phyloP scores from a whole-genome alignment of 257 asterid species.

The Gentiana dahurica region DNA sequence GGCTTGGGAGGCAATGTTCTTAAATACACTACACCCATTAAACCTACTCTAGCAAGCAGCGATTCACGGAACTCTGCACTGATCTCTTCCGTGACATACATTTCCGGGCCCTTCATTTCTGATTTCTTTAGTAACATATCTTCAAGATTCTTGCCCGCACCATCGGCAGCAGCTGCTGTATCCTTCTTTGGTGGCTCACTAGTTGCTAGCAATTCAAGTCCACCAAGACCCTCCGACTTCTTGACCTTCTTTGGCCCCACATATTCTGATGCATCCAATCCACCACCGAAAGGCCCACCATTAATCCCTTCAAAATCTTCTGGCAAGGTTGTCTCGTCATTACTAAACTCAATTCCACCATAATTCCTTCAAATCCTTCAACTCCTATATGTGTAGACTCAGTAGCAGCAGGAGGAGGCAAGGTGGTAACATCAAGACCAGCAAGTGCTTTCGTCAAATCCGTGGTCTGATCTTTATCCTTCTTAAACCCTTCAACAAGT shows the following conservation, averaged over 20 bases:
- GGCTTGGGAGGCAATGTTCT: constrained; percentile 63
- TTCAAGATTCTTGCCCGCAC: constrained; percentile 59
- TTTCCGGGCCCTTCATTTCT: constrained; percentile 92
- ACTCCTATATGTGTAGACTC: constrained; percentile 89
- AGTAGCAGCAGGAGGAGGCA: constrained; percentile 94
- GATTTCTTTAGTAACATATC: constrained; percentile 77
- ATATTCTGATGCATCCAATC: constrained; percentile 90
- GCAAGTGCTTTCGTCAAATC: constrained; percentile 82
- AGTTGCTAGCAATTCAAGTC: constrained; percentile 74
- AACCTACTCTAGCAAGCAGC: constrained; percentile 78
- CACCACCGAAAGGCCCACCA: constrained; percentile 96
- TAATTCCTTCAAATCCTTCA: constrained; percentile 94
- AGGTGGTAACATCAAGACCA: constrained; percentile 71
- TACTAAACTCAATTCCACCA: constrained; percentile 87
- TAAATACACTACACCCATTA: constrained; percentile 62
- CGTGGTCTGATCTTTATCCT: constrained; percentile 57
- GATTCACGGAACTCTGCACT: constrained; percentile 91
- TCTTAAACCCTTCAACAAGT: constrained; percentile 85
- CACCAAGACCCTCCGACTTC: constrained; percentile 86
- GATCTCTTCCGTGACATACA: constrained; percentile 79
- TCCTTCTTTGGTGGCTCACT: constrained; percentile 55
- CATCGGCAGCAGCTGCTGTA: constrained; percentile 37
- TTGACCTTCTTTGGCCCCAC: constrained; percentile 76
- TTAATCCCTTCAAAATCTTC: constrained; percentile 94
- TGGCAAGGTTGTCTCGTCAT: constrained; percentile 64